phyloP scores from a whole-genome alignment of 257 asterid species.

The Datura wrightii region DNA sequence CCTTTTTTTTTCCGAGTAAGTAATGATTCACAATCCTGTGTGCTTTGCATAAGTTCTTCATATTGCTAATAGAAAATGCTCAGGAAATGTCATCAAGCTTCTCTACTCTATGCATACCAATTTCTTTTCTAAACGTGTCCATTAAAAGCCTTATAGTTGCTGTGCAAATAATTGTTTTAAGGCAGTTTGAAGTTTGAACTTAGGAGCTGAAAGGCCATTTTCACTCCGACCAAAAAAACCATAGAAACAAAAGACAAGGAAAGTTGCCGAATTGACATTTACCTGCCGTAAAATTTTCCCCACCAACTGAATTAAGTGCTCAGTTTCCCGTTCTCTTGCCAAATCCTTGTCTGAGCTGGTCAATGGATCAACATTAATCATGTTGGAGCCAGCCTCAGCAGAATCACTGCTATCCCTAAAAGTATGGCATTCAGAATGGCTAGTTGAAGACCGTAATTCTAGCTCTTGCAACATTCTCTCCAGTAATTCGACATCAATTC shows the following conservation, averaged over 20 bases:
- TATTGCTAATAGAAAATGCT: background rate
- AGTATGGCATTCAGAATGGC: slow-evolving; percentile 35
- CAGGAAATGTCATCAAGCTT: background rate
- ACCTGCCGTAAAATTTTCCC: slow-evolving; percentile 66
- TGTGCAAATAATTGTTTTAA: background rate
- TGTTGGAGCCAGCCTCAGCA: slow-evolving; percentile 33
- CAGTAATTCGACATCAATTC: slow-evolving; percentile 58
- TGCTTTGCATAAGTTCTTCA: background rate
- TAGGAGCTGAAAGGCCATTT: background rate
- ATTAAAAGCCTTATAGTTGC: background rate
- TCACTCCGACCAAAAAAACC: background rate
- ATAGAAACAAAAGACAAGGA: slow-evolving; percentile 17
- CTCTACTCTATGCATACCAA: slow-evolving; percentile 9
- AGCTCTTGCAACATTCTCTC: slow-evolving; percentile 68
- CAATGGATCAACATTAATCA: slow-evolving; percentile 37
- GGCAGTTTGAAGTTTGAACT: background rate
- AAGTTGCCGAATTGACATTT: background rate
- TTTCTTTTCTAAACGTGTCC: background rate
- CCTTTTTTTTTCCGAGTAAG: background rate
- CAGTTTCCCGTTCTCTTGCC: slow-evolving; percentile 57
- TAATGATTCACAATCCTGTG: background rate
- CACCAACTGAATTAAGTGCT: slow-evolving; percentile 58
- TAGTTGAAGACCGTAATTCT: slow-evolving; percentile 51
- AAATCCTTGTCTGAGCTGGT: slow-evolving; percentile 42
- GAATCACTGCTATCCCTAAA: slow-evolving; percentile 28